Conservation (phyloP, 2,329 filamentous ascomycete species). For the Nigrograna mackinnonii region DNA sequence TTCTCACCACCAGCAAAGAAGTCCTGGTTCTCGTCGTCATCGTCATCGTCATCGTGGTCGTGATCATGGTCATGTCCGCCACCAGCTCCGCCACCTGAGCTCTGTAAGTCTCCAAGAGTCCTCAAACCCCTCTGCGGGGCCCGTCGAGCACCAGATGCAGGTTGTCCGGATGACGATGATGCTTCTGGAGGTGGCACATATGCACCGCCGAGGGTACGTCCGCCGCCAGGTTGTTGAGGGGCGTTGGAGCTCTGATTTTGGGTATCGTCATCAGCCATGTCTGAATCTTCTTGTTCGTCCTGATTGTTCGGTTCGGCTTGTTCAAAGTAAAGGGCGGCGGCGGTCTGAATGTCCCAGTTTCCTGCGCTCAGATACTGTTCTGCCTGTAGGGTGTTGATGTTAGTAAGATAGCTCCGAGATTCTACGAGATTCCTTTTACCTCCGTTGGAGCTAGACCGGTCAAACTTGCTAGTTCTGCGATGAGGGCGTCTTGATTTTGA, state of each 20-base stretch:
- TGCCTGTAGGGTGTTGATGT: conserved; percentile 43
- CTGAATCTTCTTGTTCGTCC: conserved; percentile 23
- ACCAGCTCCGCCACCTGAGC: conserved; percentile 44
- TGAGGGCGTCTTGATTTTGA: conserved; percentile 34
- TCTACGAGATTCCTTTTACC: conserved; percentile 34
- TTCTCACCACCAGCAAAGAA: conserved; percentile 86
- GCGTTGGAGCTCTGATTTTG: conserved; percentile 20
- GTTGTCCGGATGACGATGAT: conserved; percentile 27
- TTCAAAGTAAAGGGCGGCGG: conserved; percentile 50
- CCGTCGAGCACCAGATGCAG: conserved; percentile 23
- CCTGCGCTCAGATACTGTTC: conserved; percentile 46
- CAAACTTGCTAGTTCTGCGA: conserved; percentile 39
- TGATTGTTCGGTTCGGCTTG: conserved; percentile 28
- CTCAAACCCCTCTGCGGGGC: conserved; percentile 40
- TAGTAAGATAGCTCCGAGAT: conserved; percentile 23
- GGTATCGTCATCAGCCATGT: conserved; percentile 39
- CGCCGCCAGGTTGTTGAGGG: conserved; percentile 32
- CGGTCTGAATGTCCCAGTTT: conserved; percentile 51
- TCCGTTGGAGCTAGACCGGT: conserved; percentile 37
- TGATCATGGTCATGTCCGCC: conserved; percentile 50
- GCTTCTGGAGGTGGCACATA: conserved; percentile 32
- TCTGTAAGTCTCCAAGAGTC: conserved; percentile 51
- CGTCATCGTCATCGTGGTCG: conserved; percentile 63
- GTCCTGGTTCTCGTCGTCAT: conserved; percentile 65
- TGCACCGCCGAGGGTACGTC: conserved; percentile 40